Evolutionary conservation across 345 rosid species (phyloP).

Genomic region (Syzygium grande): DNA sequence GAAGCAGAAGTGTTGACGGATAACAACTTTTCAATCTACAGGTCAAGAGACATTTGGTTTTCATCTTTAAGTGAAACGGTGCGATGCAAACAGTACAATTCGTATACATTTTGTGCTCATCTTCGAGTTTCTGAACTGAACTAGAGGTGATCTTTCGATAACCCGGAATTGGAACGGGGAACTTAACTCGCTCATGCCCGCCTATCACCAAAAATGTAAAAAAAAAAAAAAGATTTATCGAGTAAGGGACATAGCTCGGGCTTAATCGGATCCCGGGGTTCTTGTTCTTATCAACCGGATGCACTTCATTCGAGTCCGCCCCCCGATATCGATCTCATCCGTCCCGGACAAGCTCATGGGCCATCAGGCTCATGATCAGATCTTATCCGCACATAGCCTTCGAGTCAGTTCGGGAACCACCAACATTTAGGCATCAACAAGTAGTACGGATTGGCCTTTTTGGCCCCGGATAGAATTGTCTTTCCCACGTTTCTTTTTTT

Average conservation of each 20-base stretch:
- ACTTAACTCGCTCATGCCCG: not conserved
- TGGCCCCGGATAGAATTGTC: not conserved
- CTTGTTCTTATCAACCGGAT: not conserved
- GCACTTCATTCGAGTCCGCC: not conserved
- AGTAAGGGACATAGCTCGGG: not conserved
- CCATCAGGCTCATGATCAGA: not conserved
- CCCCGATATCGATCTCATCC: not conserved
- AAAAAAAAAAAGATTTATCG: not conserved
- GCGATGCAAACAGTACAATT: not conserved
- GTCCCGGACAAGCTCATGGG: not conserved
- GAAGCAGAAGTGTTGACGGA: not conserved
- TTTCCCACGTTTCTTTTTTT: rapidly evolving
- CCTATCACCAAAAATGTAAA: not conserved
- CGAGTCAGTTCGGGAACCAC: not conserved
- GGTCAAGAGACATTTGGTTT: not conserved
- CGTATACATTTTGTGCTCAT: not conserved
- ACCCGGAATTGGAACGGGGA: not conserved
- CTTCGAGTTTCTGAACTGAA: not conserved
- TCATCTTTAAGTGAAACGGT: not conserved
- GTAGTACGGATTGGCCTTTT: not conserved
- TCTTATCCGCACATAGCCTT: too few species aligned
- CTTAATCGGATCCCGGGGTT: not conserved
- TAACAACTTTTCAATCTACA: not conserved
- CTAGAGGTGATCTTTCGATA: not conserved
- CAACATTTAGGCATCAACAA: not conserved